Evolutionary conservation across 1,284 basidiomycete genomes (phyloP).

Genomic region (Megacollybia platyphylla): DNA sequence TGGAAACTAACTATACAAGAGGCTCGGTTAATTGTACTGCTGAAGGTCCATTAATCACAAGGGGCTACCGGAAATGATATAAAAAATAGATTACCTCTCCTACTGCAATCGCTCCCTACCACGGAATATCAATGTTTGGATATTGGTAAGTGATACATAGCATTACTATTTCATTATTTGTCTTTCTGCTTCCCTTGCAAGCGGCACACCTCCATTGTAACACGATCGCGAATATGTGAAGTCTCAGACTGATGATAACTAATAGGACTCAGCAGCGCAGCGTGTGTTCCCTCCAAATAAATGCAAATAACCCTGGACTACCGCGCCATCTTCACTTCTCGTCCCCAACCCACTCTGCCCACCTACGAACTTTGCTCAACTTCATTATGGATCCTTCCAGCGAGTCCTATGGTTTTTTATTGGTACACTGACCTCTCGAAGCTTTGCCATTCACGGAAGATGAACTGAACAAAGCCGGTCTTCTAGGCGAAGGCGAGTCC

Average conservation of each 20-base stretch:
- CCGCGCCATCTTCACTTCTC: too few species aligned
- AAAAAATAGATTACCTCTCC: too few species aligned
- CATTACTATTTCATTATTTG: too few species aligned
- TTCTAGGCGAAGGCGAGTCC: slow-evolving; percentile 14
- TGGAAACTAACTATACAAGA: slow-evolving; percentile 79
- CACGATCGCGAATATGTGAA: too few species aligned
- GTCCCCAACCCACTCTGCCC: background rate
- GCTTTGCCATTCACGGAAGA: slow-evolving; percentile 10
- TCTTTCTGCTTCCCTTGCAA: too few species aligned
- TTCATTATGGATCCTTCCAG: background rate
- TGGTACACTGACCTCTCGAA: slow-evolving; percentile 8
- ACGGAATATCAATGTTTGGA: background rate
- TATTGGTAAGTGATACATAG: background rate
- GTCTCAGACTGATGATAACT: too few species aligned
- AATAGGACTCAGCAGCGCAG: too few species aligned
- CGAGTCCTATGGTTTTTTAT: slow-evolving; percentile 6
- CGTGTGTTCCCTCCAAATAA: too few species aligned
- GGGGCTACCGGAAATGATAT: too few species aligned
- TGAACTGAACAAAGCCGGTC: slow-evolving; percentile 11
- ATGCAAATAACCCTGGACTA: too few species aligned
- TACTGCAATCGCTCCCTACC: background rate
- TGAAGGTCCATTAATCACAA: slow-evolving; percentile 26
- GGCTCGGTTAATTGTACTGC: slow-evolving; percentile 55
- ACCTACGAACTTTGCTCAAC: background rate
- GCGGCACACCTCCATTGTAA: too few species aligned